Evolutionary conservation across 2,329 filamentous ascomycete species (phyloP).

Genomic region (Talaromyces pinophilus): DNA sequence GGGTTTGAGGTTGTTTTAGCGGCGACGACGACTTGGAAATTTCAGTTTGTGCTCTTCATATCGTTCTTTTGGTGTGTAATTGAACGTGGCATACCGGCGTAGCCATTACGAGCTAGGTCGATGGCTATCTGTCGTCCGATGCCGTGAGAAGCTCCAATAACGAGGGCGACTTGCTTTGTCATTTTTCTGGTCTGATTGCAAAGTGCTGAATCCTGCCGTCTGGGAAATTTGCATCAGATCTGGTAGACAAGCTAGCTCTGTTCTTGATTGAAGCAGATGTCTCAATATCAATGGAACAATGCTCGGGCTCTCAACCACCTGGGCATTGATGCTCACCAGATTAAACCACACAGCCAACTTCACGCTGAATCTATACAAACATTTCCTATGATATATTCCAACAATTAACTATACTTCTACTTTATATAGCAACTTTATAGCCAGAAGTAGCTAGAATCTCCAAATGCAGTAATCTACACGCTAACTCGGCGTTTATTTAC

Average conservation of each 20-base stretch:
- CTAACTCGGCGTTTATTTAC: not conserved
- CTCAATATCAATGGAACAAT: not conserved
- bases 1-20: conserved; percentile 73
- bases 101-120: conserved; percentile 70
- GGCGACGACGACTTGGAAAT: conserved; percentile 66
- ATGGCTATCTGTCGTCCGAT: conserved; percentile 80
- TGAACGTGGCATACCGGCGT: conserved; percentile 57
- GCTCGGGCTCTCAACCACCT: not conserved
- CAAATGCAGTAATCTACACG: not conserved
- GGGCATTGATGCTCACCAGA: not conserved
- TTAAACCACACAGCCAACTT: not conserved
- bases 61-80: too few species aligned
- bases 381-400: not conserved
- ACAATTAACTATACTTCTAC: not conserved
- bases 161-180: conserved; percentile 59
- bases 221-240: too few species aligned
- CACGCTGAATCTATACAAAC: not conserved
- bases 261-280: not conserved
- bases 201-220: not conserved
- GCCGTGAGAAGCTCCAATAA: conserved; percentile 75
- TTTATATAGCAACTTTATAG: not conserved
- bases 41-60: not conserved
- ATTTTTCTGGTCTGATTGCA: conserved; percentile 21
- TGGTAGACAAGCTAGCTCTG: not conserved
- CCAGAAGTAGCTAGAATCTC: not conserved